Evolutionary conservation across 176 grass and related monocot species (phyloP).

Genomic region (Hordeum vulgare): DNA sequence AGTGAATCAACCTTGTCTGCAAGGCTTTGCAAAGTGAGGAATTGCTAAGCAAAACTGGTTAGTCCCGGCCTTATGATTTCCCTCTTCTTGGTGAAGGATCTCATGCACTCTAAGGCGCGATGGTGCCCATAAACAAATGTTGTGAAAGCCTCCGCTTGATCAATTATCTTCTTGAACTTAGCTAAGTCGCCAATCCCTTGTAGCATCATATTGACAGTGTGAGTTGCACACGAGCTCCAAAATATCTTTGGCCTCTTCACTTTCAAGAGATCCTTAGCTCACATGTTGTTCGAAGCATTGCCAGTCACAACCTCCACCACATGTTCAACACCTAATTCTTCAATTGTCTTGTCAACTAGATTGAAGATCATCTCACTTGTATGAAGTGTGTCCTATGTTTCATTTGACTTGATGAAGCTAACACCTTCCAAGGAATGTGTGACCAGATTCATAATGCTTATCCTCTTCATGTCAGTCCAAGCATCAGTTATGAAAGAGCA

Average conservation of each 20-base stretch:
- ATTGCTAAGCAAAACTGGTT: too few species aligned
- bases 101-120: too few species aligned
- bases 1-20: not conserved
- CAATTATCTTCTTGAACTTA: too few species aligned
- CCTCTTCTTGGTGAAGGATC: too few species aligned
- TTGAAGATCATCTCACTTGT: not conserved
- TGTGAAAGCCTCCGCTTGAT: too few species aligned
- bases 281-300: not conserved
- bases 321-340: not conserved
- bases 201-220: not conserved
- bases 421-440: not conserved
- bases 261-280: not conserved
- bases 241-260: not conserved
- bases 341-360: not conserved
- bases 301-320: not conserved
- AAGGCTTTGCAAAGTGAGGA: not conserved
- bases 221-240: not conserved
- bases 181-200: not conserved
- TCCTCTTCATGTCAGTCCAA: not conserved
- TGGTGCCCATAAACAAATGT: too few species aligned
- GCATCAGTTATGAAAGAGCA: not conserved
- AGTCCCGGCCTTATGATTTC: too few species aligned
- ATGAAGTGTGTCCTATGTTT: not conserved
- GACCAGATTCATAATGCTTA: not conserved
- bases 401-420: not conserved